phyloP scores from a whole-genome alignment of 108 stramenopile species.

The Cyclotella atomus region DNA sequence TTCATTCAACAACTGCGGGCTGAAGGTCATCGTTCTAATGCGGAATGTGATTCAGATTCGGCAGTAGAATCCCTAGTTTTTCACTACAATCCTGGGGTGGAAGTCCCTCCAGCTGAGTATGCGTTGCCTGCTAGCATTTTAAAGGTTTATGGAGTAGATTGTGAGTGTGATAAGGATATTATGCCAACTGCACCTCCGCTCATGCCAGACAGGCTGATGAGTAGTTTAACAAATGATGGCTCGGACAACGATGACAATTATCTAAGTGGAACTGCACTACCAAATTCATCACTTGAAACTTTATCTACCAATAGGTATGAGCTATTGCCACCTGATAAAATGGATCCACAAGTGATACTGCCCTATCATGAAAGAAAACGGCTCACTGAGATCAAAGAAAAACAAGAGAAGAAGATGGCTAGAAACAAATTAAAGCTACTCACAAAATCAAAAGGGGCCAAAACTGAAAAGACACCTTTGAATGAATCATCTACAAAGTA shows the following conservation, averaged over 20 bases:
- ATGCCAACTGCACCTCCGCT: too few relatives aligned
- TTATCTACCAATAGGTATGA: neutral
- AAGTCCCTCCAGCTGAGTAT: too few relatives aligned
- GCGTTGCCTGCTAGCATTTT: too few relatives aligned
- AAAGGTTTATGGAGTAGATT: constrained; percentile 33
- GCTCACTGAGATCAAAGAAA: constrained; percentile 14
- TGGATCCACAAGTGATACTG: constrained; percentile 14
- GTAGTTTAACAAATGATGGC: neutral
- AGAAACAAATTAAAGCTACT: neutral
- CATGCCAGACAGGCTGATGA: too few relatives aligned
- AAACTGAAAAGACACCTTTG: neutral
- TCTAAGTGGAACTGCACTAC: neutral
- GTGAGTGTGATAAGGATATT: constrained; percentile 3
- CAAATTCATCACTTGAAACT: too few relatives aligned
- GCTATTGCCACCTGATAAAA: neutral
- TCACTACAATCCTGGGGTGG: too few relatives aligned
- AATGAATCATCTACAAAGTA: neutral
- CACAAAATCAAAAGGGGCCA: constrained; percentile 4
- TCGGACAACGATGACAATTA: neutral
- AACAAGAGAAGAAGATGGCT: constrained; percentile 14
- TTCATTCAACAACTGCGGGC: neutral
- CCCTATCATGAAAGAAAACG: constrained; percentile 45
- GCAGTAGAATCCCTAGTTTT: constrained; percentile 33
- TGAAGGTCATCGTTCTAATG: neutral
- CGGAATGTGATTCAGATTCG: constrained; percentile 14